Conservation (phyloP, 768 basidiomycete genomes). For the Cystofilobasidium capitatum region DNA sequence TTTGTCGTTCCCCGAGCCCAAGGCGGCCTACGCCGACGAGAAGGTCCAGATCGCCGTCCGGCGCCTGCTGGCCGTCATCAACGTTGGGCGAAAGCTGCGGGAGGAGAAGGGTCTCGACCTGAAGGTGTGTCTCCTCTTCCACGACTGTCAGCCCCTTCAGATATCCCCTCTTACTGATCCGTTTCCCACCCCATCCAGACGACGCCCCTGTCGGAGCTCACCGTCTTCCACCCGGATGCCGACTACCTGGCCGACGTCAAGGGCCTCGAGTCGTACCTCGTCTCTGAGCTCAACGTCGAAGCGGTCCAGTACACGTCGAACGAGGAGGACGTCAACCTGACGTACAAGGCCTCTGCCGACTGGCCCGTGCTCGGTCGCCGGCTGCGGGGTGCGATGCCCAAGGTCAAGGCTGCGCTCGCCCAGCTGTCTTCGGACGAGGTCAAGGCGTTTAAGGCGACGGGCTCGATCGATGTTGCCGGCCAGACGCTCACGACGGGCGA, state of each 20-base stretch:
- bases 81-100: slow-evolving; percentile 76
- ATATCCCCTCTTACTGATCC: background rate
- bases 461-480: slow-evolving; percentile 74
- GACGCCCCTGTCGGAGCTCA: slow-evolving; percentile 70
- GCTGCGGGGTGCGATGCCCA: slow-evolving; percentile 78
- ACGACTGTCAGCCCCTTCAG: slow-evolving; percentile 9
- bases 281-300: slow-evolving; percentile 90
- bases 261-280: slow-evolving; percentile 75
- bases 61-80: slow-evolving; percentile 91
- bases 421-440: slow-evolving; percentile 69
- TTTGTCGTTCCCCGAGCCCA: slow-evolving; percentile 82
- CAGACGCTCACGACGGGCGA: slow-evolving; percentile 87
- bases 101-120: slow-evolving; percentile 76
- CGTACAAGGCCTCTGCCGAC: slow-evolving; percentile 85
- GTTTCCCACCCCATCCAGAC: slow-evolving; percentile 47
- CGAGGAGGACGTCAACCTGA: slow-evolving; percentile 73
- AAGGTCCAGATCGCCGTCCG: slow-evolving; percentile 89
- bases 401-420: slow-evolving; percentile 80
- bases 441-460: slow-evolving; percentile 62
- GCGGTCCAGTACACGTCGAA: slow-evolving; percentile 81
- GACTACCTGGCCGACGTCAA: slow-evolving; percentile 77
- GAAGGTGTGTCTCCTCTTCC: slow-evolving; percentile 51
- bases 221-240: slow-evolving; percentile 82
- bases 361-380: slow-evolving; percentile 91
- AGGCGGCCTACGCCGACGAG: slow-evolving; percentile 86